A percentile compares a stretch with the other conserved stretches of the same genome.
These are phyloP conservation scores for Eremochloa ophiuroides DNA, from an alignment of 176 grass and related monocot genomes.

Conservation along the genomic window DNA sequence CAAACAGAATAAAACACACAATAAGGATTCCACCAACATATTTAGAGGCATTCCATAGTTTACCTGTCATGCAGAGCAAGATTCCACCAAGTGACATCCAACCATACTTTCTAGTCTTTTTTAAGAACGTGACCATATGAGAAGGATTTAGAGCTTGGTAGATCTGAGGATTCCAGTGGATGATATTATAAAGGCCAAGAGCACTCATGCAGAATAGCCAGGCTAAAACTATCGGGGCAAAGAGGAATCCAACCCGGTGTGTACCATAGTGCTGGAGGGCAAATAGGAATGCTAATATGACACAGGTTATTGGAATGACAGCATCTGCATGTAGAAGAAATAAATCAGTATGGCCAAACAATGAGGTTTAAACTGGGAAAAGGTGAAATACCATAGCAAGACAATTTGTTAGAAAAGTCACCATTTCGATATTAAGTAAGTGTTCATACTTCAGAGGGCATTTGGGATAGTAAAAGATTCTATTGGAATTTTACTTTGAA, in stretches of 20 bases:
- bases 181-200: slow-evolving; percentile 88
- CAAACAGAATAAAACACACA: background rate
- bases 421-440: background rate
- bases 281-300: slow-evolving; percentile 85
- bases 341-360: background rate
- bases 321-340: slow-evolving; percentile 63
- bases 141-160: slow-evolving; percentile 83
- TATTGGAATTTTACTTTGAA: background rate
- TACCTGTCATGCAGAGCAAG: slow-evolving; percentile 97
- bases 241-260: slow-evolving; percentile 79
- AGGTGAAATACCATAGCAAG: background rate
- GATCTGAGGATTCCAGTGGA: slow-evolving; percentile 84
- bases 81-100: slow-evolving; percentile 99
- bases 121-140: slow-evolving; percentile 95
- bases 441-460: background rate
- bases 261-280: slow-evolving; percentile 96
- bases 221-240: slow-evolving; percentile 82
- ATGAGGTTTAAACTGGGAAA: background rate
- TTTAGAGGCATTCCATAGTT: background rate
- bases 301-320: slow-evolving; percentile 86
- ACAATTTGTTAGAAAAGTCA: background rate
- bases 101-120: slow-evolving; percentile 86
- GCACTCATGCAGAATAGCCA: slow-evolving; percentile 91
- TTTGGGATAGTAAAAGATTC: background rate
- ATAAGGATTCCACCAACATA: background rate